Percentiles rank a stretch among this genome's conserved stretches.
phyloP scores from a whole-genome alignment of 2,329 filamentous ascomycete genomes.

The Colletotrichum theobromicola region DNA sequence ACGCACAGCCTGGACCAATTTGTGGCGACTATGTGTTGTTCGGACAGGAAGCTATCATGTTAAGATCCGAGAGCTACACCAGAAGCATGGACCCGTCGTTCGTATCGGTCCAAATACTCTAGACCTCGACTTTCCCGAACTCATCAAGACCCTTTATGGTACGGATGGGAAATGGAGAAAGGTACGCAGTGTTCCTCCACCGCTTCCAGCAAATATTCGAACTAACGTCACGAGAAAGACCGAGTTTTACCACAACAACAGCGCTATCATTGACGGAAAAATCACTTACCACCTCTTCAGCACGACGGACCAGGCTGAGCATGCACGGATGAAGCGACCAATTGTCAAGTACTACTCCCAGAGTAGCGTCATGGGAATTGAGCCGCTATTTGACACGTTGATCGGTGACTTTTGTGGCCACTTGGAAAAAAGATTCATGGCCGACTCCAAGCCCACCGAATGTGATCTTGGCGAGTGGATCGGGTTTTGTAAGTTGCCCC shows the following conservation, averaged over 20 bases:
- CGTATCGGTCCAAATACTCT: constrained; percentile 35
- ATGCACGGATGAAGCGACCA: constrained; percentile 40
- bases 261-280: constrained; percentile 36
- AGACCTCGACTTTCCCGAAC: constrained; percentile 19
- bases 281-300: constrained; percentile 43
- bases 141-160: constrained; percentile 23
- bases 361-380: constrained; percentile 28
- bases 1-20: constrained; percentile 27
- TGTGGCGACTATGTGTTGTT: constrained; percentile 29
- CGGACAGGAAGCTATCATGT: constrained; percentile 24
- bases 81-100: constrained; percentile 34
- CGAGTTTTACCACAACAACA: constrained; percentile 40
- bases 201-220: background rate
- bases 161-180: background rate
- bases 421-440: constrained; percentile 34
- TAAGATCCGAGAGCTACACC: constrained; percentile 29
- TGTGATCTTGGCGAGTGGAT: constrained; percentile 30
- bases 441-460: constrained; percentile 27
- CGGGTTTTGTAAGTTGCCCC: constrained; percentile 34
- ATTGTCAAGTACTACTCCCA: constrained; percentile 40
- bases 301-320: constrained; percentile 34
- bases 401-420: constrained; percentile 33
- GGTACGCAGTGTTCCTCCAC: background rate
- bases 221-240: constrained; percentile 27
- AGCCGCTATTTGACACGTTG: constrained; percentile 34